Base-by-base conservation (phyloP, 2,329 filamentous ascomycete species). In the Didymella exigua region DNA sequence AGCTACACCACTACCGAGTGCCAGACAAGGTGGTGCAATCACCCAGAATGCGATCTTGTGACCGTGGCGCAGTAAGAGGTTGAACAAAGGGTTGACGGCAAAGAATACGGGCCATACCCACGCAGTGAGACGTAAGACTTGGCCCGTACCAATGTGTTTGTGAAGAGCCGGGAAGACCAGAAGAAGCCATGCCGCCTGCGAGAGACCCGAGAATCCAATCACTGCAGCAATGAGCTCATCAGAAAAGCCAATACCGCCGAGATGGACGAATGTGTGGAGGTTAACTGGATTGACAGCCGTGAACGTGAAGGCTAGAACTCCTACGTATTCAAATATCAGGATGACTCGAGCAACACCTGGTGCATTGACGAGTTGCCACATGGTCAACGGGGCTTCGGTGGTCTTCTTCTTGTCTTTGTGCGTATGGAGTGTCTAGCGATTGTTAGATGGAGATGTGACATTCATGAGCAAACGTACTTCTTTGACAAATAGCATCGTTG, bases 101-200 rank as follows among this genome's bases (percentile, higher is more conserved):
- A 91, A 87, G 69, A 90, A 87, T 44, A 86, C 67, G 0, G 89
- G 89, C 76, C 89, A 92, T 0, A 69, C 76, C 27, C 68, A 60
- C 1, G 81, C 82, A 68, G 88, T 89, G 8, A 76, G 60, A 5
- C 82, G 80, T 56, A 93, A 76, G 0, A 93, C 77, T 4, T 81
- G 82, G 21, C 85, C 86, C 6, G 89, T 92, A 9, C 89, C 89
- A 19, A 86, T 71, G 18, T 83, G 83, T 30, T 74, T 77, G 67
- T 93, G 89, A 1, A 93, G 72, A 0, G 79, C 76, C 1, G 90
- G 89, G 67, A 93, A 93, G 27, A 82, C 77, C 13, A 90, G 59
- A 0, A 93, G 78, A 2, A 91, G 82, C 89, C 89, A 93, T 6
- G 84, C 53, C 1, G 88, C 85, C 71, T 93, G 90, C 4, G 84